A percentile compares a stretch with the other conserved stretches of the same genome.
phyloP scores from a whole-genome alignment of 1,284 basidiomycete genomes.

The Ustilago hordei region DNA sequence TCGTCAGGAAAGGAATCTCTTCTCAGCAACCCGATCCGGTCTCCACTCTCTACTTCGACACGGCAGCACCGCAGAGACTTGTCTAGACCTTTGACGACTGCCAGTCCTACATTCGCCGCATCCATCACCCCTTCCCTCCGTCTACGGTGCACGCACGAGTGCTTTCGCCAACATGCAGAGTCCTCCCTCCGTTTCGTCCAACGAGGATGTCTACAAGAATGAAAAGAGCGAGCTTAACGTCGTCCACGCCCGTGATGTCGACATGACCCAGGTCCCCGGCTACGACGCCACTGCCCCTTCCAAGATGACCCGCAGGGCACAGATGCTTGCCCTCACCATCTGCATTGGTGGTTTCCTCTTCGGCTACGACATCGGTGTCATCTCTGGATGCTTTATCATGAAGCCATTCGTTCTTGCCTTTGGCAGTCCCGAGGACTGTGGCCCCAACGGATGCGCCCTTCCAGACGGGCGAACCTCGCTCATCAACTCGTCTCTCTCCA shows the following conservation, averaged over 20 bases:
- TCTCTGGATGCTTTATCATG: slow-evolving; percentile 59
- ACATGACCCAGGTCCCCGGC: slow-evolving; percentile 33
- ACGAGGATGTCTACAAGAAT: slow-evolving; percentile 44
- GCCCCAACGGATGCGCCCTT: slow-evolving; percentile 30
- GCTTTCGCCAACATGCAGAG: slow-evolving; percentile 19
- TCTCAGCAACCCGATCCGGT: background rate
- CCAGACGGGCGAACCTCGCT: slow-evolving; percentile 74
- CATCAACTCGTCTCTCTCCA: slow-evolving; percentile 79
- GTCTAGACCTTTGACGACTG: background rate
- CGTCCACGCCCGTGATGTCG: slow-evolving; percentile 36
- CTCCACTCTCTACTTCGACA: background rate
- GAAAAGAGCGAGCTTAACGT: slow-evolving; percentile 45
- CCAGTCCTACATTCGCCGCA: background rate
- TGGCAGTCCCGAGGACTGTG: slow-evolving; percentile 34
- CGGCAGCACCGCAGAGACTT: background rate
- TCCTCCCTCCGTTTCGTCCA: slow-evolving; percentile 34
- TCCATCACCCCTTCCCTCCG: background rate
- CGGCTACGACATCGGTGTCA: slow-evolving; percentile 57
- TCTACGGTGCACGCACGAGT: slow-evolving; percentile 3
- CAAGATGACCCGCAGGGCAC: slow-evolving; percentile 45
- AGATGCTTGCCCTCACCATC: slow-evolving; percentile 49
- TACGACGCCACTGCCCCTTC: slow-evolving; percentile 50
- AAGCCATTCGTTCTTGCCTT: slow-evolving; percentile 50
- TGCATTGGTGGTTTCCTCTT: slow-evolving; percentile 55
- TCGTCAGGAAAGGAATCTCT: background rate